Conservation (phyloP, 176 grass and related monocot genomes). For the Rhynchospora breviuscula region DNA sequence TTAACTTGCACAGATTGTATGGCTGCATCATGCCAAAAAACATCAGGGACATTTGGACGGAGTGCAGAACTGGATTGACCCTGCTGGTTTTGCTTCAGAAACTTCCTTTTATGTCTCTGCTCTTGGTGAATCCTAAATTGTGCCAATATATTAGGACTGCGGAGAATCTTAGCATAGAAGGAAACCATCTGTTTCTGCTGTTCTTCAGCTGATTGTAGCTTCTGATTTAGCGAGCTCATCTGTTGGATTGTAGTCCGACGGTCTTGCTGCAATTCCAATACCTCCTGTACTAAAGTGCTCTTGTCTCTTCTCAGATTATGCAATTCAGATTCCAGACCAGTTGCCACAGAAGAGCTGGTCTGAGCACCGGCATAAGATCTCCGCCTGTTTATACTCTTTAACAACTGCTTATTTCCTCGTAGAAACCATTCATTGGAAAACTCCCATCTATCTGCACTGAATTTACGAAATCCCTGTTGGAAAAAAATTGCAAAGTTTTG, state of each 20-base stretch:
- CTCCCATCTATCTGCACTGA: slow-evolving; percentile 88
- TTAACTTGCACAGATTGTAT: neutral
- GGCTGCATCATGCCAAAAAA: neutral
- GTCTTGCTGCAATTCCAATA: slow-evolving; percentile 57
- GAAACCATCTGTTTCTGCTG: slow-evolving; percentile 87
- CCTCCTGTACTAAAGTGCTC: slow-evolving; percentile 49
- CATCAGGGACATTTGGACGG: neutral
- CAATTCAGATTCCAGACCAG: slow-evolving; percentile 50
- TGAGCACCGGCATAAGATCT: slow-evolving; percentile 51
- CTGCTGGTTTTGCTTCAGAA: slow-evolving; percentile 46
- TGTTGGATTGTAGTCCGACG: slow-evolving; percentile 50
- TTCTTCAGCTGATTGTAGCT: slow-evolving; percentile 58
- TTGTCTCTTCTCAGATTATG: slow-evolving; percentile 54
- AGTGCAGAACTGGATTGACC: slow-evolving; percentile 34
- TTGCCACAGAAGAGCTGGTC: slow-evolving; percentile 32
- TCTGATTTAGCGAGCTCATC: slow-evolving; percentile 62
- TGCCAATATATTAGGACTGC: slow-evolving; percentile 50
- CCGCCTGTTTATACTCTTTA: slow-evolving; percentile 82
- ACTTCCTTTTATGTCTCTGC: slow-evolving; percentile 49
- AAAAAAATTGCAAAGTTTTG: neutral
- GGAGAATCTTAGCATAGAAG: slow-evolving; percentile 70
- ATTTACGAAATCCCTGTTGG: slow-evolving; percentile 78
- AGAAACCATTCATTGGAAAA: slow-evolving; percentile 84
- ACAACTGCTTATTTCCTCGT: slow-evolving; percentile 47
- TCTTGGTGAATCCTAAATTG: slow-evolving; percentile 50